Conservation (phyloP, 345 rosid genomes). For the Lagerstroemia speciosa region DNA sequence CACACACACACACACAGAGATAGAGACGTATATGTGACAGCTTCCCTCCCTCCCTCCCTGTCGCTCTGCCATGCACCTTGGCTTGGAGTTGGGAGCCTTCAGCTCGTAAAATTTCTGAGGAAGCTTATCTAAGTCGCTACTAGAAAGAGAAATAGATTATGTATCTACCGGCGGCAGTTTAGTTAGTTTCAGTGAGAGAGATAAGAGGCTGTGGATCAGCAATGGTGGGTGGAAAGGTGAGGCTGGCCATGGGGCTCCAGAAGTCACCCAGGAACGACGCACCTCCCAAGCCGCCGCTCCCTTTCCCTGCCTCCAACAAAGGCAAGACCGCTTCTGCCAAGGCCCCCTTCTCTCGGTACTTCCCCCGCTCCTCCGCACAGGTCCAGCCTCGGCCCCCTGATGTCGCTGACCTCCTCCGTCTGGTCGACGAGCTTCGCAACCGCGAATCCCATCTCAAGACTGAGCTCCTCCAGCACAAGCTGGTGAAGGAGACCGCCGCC, state of each 20-base stretch:
- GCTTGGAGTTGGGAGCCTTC: too few relatives aligned
- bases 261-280: slow-evolving; percentile 38
- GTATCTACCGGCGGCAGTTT: too few relatives aligned
- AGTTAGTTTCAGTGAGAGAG: too few relatives aligned
- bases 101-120: too few relatives aligned
- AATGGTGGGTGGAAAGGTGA: slow-evolving; percentile 91
- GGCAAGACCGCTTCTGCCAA: slow-evolving; percentile 15
- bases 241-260: slow-evolving; percentile 74
- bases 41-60: too few relatives aligned
- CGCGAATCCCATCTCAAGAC: slow-evolving; percentile 63
- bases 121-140: too few relatives aligned
- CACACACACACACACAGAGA: neutral
- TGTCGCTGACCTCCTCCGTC: slow-evolving; percentile 56
- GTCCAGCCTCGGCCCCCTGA: slow-evolving; percentile 90
- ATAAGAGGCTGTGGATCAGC: neutral
- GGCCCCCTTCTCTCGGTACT: slow-evolving; percentile 59
- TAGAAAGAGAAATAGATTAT: too few relatives aligned
- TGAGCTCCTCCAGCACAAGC: slow-evolving; percentile 63
- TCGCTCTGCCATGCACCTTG: too few relatives aligned
- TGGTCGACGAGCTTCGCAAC: slow-evolving; percentile 69
- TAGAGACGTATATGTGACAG: neutral
- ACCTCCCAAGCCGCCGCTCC: slow-evolving; percentile 28
- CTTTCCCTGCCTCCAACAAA: slow-evolving; percentile 28
- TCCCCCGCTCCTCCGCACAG: slow-evolving; percentile 94
- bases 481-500: slow-evolving; percentile 59